Evolutionary conservation across 2,329 filamentous ascomycete genomes (phyloP), one percentile per base, ranked within the genome.

Genomic region (Pseudogymnoascus sp.): DNA sequence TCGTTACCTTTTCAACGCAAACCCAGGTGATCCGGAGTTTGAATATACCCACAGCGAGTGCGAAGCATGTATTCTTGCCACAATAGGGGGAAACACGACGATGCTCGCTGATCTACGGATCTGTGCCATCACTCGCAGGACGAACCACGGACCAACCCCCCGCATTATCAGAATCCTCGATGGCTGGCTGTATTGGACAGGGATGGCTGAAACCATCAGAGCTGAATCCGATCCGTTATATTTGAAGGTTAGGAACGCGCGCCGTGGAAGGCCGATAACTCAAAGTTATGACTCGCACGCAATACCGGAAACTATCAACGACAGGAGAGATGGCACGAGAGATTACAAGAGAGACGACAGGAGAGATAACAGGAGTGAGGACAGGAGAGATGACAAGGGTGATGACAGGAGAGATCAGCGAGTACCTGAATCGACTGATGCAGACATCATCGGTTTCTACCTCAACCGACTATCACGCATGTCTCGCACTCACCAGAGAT

Each of bases 1-100:
- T 64, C 65, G 68, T 16, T 43, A 68, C 11, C 65, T 73, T 2
- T 80, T 76, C 65, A 71, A 71, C 4, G 64, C 53, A 2, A 61
- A 16, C 40, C 72, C 73, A 0, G 72, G 75, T n/a, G 68, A 75
- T 0, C 61, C 61, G 28, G 67, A 66, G 56, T 68, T 74, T 37
- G 68, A 65, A 5, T 59, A 65, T 9, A 71, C 79, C 3, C 63
- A 65, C 31, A 74, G 70, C 5, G 72, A 74, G 12, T 86, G 83
- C 65, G 79, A 83, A 67, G 82, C 81, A 1, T 86, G 83, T 65
- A 78, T 82, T 28, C 70, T 85, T 11, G 76, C 80, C 1, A 74
- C 75, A 2, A 68, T 86, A 0, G 82, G 82, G 1, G 78, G 78
- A 0, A 74, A 76, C 34, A 70, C 68, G 3, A 69, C 74, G 14